Evolutionary conservation across 345 rosid species (phyloP).

Genomic region (Combretum micranthum): DNA sequence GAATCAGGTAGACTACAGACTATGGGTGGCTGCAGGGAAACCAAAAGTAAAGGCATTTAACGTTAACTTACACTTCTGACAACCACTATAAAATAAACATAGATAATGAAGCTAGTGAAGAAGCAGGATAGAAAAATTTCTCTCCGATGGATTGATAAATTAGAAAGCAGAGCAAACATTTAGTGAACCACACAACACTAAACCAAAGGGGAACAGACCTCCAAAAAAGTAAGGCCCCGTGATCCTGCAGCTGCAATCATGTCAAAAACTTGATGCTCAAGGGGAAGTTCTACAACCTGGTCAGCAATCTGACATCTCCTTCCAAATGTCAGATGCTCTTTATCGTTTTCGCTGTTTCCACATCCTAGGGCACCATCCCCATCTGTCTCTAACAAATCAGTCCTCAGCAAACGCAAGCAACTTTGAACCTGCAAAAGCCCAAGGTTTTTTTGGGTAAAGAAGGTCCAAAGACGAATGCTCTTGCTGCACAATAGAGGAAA

Average conservation of each 20-base stretch:
- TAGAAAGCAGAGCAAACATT: neutral
- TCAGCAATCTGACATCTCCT: slow-evolving; percentile 50
- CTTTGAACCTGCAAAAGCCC: slow-evolving; percentile 11
- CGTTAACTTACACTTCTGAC: too few species aligned
- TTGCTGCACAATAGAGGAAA: too few species aligned
- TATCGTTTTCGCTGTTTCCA: slow-evolving; percentile 24
- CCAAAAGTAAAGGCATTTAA: too few species aligned
- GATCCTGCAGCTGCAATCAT: slow-evolving; percentile 76
- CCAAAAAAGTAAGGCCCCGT: slow-evolving; percentile 58
- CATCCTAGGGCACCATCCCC: slow-evolving; percentile 11
- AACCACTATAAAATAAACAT: too few species aligned
- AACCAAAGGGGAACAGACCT: slow-evolving; percentile 38
- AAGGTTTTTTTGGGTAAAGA: neutral
- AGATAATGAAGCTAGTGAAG: too few species aligned
- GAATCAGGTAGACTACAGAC: too few species aligned
- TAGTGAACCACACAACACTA: neutral
- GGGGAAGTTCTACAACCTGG: slow-evolving; percentile 70
- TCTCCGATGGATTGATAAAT: neutral
- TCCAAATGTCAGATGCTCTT: slow-evolving; percentile 53
- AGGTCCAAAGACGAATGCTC: too few species aligned
- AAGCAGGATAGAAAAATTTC: too few species aligned
- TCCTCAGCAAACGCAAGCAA: slow-evolving; percentile 16
- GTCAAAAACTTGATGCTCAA: slow-evolving; percentile 83
- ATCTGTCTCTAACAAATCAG: slow-evolving; percentile 4
- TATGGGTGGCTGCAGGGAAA: too few species aligned